Percentiles rank a stretch among this genome's conserved stretches.
Evolutionary conservation across 1,284 basidiomycete genomes (phyloP).

Genomic region (Ustilago vetiveriae): DNA sequence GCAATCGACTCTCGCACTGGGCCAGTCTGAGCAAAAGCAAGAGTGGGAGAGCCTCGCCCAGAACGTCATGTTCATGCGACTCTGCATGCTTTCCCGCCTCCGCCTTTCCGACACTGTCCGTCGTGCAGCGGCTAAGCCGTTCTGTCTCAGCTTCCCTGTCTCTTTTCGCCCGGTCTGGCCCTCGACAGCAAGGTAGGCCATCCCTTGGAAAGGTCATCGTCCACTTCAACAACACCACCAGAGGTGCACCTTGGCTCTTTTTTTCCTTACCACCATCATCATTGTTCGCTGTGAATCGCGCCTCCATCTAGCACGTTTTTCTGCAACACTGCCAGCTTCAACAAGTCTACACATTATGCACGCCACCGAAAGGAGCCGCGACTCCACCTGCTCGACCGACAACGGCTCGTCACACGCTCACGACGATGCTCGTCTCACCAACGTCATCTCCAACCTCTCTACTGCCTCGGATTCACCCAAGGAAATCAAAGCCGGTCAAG

Average conservation of each 20-base stretch:
- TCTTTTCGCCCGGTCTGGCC: neutral
- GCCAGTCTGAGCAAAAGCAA: too few species aligned
- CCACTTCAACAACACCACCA: too few species aligned
- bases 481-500: conserved; percentile 5
- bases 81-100: neutral
- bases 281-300: too few species aligned
- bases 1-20: too few species aligned
- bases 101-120: neutral
- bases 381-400: conserved; percentile 37
- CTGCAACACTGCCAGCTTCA: too few species aligned
- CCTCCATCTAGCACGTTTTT: too few species aligned
- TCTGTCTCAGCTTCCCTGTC: too few species aligned
- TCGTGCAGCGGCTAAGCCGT: neutral
- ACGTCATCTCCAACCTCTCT: conserved; percentile 20
- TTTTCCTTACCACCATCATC: too few species aligned
- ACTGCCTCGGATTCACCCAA: conserved; percentile 11
- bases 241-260: too few species aligned
- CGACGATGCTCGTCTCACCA: conserved; percentile 17
- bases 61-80: neutral
- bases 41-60: too few species aligned
- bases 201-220: too few species aligned
- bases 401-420: conserved; percentile 23
- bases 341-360: conserved; percentile 11
- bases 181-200: neutral
- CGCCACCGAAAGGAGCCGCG: conserved; percentile 21